Base-by-base conservation (phyloP, 1,139 yeast species). In the Candida sanyaensis region DNA sequence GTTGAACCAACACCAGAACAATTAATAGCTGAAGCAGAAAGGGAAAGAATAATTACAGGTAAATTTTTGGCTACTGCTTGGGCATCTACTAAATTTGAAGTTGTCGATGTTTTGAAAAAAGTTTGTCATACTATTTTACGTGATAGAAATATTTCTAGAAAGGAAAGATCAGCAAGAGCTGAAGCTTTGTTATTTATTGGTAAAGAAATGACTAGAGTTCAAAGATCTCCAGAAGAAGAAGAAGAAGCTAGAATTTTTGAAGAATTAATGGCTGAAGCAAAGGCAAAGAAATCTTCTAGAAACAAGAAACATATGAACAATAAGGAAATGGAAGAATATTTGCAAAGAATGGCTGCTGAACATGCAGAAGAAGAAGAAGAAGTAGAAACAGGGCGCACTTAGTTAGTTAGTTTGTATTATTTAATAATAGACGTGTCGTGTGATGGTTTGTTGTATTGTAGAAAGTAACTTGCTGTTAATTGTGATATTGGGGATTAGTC, bases 81-180 rank as follows among this genome's bases (percentile, higher is more conserved):
- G 96, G 88, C 86, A 1, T 77, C 88, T 37, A 83, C 90, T 12
- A 86, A 84, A 58, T 86, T 81, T 60, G 96, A 87, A 65, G 83
- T 86, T 42, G 83, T 85, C 42, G 80, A 84, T 27, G 80, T 86
- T 6, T 68, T 87, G 55, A 81, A 82, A 55, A 84, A 81, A 54
- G 92, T 86, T 9, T 83, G 89, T 59, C 79, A 81, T 49, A 72
- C 67, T 50, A 69, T 87, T 1, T 69, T 87, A 50, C 73, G 75
- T 49, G 91, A 86, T 56, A 85, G 83, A 60, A 49, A 65, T 0
- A 69, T 83, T 9, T 59, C 77, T 4, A 66, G 77, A 37, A 82
- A 81, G 55, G 80, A 74, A 46, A 71, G 87, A 54, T 58, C 77
- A 7, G 65, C 71, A 21, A 75, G 88, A 54, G 91, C 93, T 0